A percentile compares a stretch with the other conserved stretches of the same genome.
Evolutionary conservation across 345 rosid genomes (phyloP).

Genomic region (Lumnitzera racemosa): DNA sequence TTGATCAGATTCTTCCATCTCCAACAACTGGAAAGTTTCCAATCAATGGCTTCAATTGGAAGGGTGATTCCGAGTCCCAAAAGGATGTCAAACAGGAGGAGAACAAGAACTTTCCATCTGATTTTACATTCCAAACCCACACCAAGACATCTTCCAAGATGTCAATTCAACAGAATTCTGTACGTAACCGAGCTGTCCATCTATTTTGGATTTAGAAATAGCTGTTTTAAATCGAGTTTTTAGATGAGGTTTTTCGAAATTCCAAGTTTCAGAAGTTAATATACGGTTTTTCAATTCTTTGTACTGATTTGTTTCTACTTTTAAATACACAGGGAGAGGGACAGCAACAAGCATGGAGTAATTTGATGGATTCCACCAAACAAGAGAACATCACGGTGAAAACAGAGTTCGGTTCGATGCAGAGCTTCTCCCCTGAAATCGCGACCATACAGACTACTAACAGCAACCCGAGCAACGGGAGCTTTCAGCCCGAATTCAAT

Average conservation of each 20-base stretch:
- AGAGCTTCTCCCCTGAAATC: slow-evolving; percentile 38
- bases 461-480: slow-evolving; percentile 26
- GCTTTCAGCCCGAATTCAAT: slow-evolving; percentile 14
- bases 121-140: slow-evolving; percentile 56
- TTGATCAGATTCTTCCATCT: slow-evolving; percentile 66
- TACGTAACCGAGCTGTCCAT: slow-evolving; percentile 13
- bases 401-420: slow-evolving; percentile 19
- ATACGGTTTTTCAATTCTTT: neutral
- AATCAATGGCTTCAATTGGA: slow-evolving; percentile 43
- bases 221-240: too few relatives aligned
- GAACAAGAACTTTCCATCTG: slow-evolving; percentile 20
- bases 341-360: slow-evolving; percentile 40
- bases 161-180: slow-evolving; percentile 14
- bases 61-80: slow-evolving; percentile 15
- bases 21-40: slow-evolving; percentile 86
- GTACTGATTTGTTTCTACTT: neutral
- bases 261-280: neutral
- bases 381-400: slow-evolving; percentile 20
- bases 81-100: slow-evolving; percentile 31
- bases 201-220: too few relatives aligned
- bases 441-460: slow-evolving; percentile 28
- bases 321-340: slow-evolving; percentile 15
- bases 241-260: too few relatives aligned
- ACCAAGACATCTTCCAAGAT: slow-evolving; percentile 8
- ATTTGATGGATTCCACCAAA: slow-evolving; percentile 32